Evolutionary conservation across 2,329 filamentous ascomycete species (phyloP).

Genomic region (Ascocoryne sarcoides): DNA sequence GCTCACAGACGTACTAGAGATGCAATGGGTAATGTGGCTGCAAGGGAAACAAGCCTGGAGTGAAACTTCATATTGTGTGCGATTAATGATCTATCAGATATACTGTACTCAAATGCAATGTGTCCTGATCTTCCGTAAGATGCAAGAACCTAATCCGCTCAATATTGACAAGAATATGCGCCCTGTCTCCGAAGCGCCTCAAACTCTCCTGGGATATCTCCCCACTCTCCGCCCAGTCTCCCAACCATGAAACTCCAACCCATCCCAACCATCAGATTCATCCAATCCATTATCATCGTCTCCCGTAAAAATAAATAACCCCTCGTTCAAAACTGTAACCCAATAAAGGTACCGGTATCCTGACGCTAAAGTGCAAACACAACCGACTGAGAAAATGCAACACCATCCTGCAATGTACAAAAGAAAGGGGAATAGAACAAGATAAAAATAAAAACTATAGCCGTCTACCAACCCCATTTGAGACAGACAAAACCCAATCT

Average conservation of each 20-base stretch:
- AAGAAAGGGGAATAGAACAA: slow-evolving; percentile 2
- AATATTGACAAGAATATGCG: slow-evolving; percentile 7
- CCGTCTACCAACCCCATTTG: slow-evolving; percentile 13
- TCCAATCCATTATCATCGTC: neutral
- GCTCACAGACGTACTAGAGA: too few relatives aligned
- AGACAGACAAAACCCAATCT: slow-evolving; percentile 23
- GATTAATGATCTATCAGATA: slow-evolving; percentile 17
- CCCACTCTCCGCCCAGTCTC: neutral
- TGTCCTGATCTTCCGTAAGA: neutral
- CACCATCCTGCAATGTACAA: neutral
- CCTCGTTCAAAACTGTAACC: slow-evolving; percentile 9
- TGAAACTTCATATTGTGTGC: slow-evolving; percentile 7
- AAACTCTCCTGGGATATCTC: neutral
- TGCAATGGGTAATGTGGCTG: neutral
- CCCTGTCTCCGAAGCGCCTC: slow-evolving; percentile 1
- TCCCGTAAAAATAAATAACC: slow-evolving; percentile 1
- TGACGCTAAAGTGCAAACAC: slow-evolving; percentile 6
- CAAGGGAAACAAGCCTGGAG: neutral
- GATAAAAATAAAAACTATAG: too few relatives aligned
- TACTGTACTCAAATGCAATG: slow-evolving; percentile 5
- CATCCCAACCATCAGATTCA: slow-evolving; percentile 1
- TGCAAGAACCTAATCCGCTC: neutral
- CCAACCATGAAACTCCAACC: neutral
- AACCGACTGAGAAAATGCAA: slow-evolving; percentile 5
- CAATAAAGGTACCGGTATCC: slow-evolving; percentile 5